Base-by-base conservation (phyloP, 257 asterid genomes). In the Echium plantagineum region DNA sequence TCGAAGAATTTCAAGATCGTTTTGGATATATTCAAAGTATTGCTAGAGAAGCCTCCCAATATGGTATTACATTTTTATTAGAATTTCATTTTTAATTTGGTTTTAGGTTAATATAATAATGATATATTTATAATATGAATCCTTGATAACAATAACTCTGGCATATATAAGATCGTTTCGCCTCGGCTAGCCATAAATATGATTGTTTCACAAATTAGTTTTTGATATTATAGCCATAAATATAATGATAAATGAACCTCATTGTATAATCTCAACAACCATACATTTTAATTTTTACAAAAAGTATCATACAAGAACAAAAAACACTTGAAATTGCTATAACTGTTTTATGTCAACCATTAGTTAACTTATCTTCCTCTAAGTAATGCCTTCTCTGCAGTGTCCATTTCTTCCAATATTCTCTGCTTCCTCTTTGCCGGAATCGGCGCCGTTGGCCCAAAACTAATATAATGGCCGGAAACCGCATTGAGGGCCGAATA, bases 401-500 rank as follows among this genome's bases (percentile, higher is more conserved):
- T 88, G 22, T 88, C 97, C 78, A 93, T 72, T 78, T 89, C 98
- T 62, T 88, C 98, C 79, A 93, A 72, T 69, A 93, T 93, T 26
- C 98, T 78, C 47, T 83, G 90, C 83, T 73, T 86, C 66, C 97
- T 81, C 83, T 93, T 93, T 0, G 81, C 77, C 58, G 97, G 98
- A 10, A 93, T 78, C 1, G 95, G 97, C 4, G 98, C 85, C 0
- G 97, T 89, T 19, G 97, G 98, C 7, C 97, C 98, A 46, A 93
- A 91, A 66, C 97, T 91, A 57, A 88, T 75, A 61, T 88, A 86
- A 62, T 91, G 98, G 69, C 98, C 98, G 48, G 97, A 88, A 52
- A 91, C 97, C 3, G 97, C 98, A 42, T 91, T 86, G 0, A 88
- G 85, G 30, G 98, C 98, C 61, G 98, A 86, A 63, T 93, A 86